Percentiles rank a stretch among this genome's conserved stretches.
Conservation (phyloP, 73 alveolate genomes). For the Tetrahymena thermophila region DNA sequence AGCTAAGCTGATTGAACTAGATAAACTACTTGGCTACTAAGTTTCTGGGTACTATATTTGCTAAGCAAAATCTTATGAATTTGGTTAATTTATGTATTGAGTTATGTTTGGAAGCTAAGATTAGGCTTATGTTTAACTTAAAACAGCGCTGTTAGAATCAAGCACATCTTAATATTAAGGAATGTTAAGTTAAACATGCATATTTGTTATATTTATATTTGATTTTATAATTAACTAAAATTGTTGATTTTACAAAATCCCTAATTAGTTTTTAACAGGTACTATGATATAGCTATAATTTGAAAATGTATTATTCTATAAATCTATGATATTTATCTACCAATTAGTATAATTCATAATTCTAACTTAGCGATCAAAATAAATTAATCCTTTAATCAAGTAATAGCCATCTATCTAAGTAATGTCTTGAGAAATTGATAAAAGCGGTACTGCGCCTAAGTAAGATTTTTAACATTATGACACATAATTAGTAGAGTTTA, state of each 20-base stretch:
- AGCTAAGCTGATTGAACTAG: background rate
- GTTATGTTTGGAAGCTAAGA: background rate
- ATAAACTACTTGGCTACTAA: background rate
- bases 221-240: background rate
- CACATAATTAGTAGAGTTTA: background rate
- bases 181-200: background rate
- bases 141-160: background rate
- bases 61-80: background rate
- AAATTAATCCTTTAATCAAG: background rate
- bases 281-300: background rate
- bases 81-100: background rate
- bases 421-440: background rate
- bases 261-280: background rate
- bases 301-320: background rate
- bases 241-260: background rate
- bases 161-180: background rate
- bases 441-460: background rate
- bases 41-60: background rate
- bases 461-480: background rate
- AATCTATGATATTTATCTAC: background rate
- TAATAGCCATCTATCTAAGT: background rate
- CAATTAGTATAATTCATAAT: background rate
- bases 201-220: background rate
- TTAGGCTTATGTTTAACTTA: background rate
- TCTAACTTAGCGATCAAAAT: background rate